phyloP scores from a whole-genome alignment of 2,329 filamentous ascomycete species.

The Neonectria sp. region DNA sequence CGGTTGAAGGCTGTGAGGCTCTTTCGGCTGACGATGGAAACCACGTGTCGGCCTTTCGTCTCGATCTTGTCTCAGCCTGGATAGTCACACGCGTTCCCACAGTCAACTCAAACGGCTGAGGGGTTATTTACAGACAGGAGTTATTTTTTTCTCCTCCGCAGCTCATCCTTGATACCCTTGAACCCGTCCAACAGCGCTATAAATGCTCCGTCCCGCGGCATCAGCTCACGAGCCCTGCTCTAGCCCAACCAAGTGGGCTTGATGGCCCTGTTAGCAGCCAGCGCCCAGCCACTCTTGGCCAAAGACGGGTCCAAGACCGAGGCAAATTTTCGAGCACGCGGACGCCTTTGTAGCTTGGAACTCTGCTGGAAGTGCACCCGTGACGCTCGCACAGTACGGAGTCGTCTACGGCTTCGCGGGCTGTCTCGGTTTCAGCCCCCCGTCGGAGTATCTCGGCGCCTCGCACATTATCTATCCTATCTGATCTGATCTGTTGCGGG shows the following conservation, averaged over 20 bases:
- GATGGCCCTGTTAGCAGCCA: background rate
- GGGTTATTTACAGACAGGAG: background rate
- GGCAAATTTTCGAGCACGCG: constrained; percentile 1
- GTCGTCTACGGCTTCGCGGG: too few species aligned
- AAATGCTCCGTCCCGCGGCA: background rate
- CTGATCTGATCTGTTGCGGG: background rate
- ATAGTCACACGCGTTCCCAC: background rate
- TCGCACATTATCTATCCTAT: background rate
- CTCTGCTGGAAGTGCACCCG: background rate
- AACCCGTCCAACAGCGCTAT: too few species aligned
- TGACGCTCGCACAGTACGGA: background rate
- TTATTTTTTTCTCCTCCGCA: background rate
- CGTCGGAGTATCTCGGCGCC: background rate
- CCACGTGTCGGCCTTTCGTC: background rate
- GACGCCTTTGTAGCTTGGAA: background rate
- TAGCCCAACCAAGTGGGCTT: background rate
- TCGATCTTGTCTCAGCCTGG: background rate
- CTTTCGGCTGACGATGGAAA: background rate
- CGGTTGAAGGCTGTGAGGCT: too few species aligned
- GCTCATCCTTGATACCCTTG: too few species aligned
- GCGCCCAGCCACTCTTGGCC: background rate
- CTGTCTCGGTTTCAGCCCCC: too few species aligned
- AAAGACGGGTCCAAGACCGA: background rate
- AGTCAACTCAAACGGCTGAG: background rate
- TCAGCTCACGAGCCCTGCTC: background rate